Evolutionary conservation across 257 asterid species (phyloP), one percentile per base, ranked within the genome.

Genomic region (Catharanthus roseus): DNA sequence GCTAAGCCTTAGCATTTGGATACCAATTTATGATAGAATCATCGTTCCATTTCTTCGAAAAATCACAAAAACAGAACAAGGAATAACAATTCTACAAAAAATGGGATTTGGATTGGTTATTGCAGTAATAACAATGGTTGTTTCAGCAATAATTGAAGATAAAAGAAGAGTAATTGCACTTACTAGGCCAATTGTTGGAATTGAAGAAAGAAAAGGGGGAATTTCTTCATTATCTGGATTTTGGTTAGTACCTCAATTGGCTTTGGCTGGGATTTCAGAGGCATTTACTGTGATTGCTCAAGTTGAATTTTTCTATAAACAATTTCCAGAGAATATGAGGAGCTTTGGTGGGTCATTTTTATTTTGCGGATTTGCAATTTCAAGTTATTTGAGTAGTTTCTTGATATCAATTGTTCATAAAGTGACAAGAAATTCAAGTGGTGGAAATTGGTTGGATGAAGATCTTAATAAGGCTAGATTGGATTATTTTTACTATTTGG

Each of bases 241-340:
- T 4, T 80, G 77, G 79, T 55, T 80, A 24, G 70, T 80, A 12
- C 79, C 84, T 50, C 84, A 80, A 41, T 15, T 77, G 28, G 71
- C 72, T 1, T 45, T 77, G 4, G 77, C 58, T 0, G 81, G 81
- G 0, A 42, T 77, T 21, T 73, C 84, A 1, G 81, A 80, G 33
- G 84, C 79, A 7, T 80, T 77, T n/a, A 65, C 84, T 1, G 41
- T 55, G 0, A 70, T 80, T 13, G 82, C 77, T 0, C 72, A 71
- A 75, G 66, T 79, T n/a, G 83, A 79, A 29, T 75, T 79, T 38
- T 79, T 64, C 1, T 79, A 79, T 68, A 79, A 79, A 24, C 80
- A 79, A 64, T 79, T 79, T 64, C 83, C 83, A 0, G 83, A 79
- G 45, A 79, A 79, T 58, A 79, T 79, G 83, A 72, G 83, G 77